Evolutionary conservation across 306 rosid species (phyloP), one percentile per base, ranked within the genome.

Genomic region (Albizia julibrissin): DNA sequence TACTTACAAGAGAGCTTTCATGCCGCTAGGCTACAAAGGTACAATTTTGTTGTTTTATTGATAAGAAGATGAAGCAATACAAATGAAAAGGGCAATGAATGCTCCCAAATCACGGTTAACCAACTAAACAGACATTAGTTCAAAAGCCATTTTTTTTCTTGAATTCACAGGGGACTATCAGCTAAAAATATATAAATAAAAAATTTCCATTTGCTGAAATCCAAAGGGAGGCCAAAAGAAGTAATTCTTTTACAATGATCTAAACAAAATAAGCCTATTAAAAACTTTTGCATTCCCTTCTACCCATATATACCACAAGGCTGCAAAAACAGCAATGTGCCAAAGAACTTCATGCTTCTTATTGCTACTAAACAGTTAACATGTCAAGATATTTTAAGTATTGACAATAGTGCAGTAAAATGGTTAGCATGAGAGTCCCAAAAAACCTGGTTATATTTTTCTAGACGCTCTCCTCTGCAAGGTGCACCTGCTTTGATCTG

Each of bases 401-500:
- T 42, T 75, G 24, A 83, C 47, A 59, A 73, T 43, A 27, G 34
- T 47, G 68, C 59, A 74, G 42, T 69, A 80, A 82, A 54, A 80
- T 31, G 39, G 79, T 69, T 56, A 79, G 84, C 44, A 54, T 72
- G 74, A 72, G 76, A 85, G 39, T 46, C 22, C 26, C 58, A 89
- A 81, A 82, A 47, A 69, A 95, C 98, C 98, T 95, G 99, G 85
- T 93, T 95, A 80, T 95, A 93, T 88, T 93, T 95, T 29, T 94
- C 95, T 77, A 95, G 88, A 47, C 97, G 91, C 90, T 95, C 99
- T 83, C 98, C 97, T 87, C 99, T 89, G 90, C 97, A 95, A 76
- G 99, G 99, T 82, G 98, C 98, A 62, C 98, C 99, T 78, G 97
- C 93, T 87, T 95, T 95, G 81, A 95, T 89, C 86, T 92, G 98